Conservation (phyloP, 2,329 filamentous ascomycete species). For the Diaporthe destruens region DNA sequence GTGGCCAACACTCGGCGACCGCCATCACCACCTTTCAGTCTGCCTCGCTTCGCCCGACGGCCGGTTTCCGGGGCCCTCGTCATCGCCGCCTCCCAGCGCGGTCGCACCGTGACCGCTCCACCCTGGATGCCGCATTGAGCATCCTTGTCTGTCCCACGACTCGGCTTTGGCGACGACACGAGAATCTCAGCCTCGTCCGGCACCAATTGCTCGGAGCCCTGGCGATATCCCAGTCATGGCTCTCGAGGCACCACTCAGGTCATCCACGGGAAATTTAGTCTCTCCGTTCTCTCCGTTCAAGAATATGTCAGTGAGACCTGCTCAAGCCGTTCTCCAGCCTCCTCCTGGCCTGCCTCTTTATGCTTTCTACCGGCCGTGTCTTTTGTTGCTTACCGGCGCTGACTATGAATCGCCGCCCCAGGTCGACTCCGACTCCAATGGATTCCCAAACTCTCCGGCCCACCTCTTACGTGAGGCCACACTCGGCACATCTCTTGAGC, state of each 20-base stretch:
- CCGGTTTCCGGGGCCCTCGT: constrained; percentile 27
- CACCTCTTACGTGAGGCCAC: constrained; percentile 60
- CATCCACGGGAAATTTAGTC: constrained; percentile 70
- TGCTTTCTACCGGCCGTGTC: constrained; percentile 52
- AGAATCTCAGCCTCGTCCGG: constrained; percentile 8
- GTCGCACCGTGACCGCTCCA: constrained; percentile 34
- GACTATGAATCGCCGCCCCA: constrained; percentile 51
- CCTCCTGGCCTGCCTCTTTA: constrained; percentile 65
- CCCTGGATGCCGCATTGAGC: constrained; percentile 26
- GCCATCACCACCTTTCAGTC: constrained; percentile 13
- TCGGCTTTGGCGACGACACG: constrained; percentile 16
- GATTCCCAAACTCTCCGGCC: constrained; percentile 66
- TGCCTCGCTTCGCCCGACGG: constrained; percentile 38
- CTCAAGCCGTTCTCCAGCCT: constrained; percentile 39
- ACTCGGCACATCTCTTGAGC: constrained; percentile 67
- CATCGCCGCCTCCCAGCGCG: constrained; percentile 23
- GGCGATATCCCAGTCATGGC: constrained; percentile 60
- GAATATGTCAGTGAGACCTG: constrained; percentile 61
- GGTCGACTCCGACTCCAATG: constrained; percentile 57
- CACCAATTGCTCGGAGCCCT: constrained; percentile 2
- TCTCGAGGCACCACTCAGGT: constrained; percentile 72
- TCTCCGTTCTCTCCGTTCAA: constrained; percentile 65
- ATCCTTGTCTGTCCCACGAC: constrained; percentile 9
- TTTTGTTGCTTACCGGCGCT: constrained; percentile 24
- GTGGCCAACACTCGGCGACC: constrained; percentile 22